Evolutionary conservation across 345 rosid species (phyloP), one percentile per base, ranked within the genome.

Genomic region (Lepidium aucheri): DNA sequence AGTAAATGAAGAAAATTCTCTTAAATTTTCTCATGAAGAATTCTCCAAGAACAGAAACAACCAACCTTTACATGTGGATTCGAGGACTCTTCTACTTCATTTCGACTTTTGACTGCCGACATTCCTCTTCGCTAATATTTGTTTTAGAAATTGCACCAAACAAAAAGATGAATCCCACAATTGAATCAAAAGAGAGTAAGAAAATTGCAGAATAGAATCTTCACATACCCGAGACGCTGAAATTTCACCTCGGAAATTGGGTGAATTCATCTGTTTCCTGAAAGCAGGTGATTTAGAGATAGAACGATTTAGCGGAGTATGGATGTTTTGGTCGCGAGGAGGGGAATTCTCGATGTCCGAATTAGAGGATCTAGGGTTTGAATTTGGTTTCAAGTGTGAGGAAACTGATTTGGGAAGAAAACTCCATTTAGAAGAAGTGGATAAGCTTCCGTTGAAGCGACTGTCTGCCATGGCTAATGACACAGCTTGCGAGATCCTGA

Each of bases 1-100:
- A 28, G 32, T 5, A 53, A 50, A 17, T 46, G 39, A 46, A 3
- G 30, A 6, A 67, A 71, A 18, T 35, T 3, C 59, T 36, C 17
- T n/a, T 8, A 9, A 16, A 52, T 45, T 44, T 36, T 24, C 7
- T 35, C 8, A 14, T 14, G 15, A 7, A 17, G 10, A 7, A 61
- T 35, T 40, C 30, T 41, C 59, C 42, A 67, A 17, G 8, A 33
- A 13, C 12, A 42, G 24, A 46, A 62, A 44, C 15, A 51, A 40
- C 15, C 1, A 15, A 89, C 98, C 95, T 88, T 86, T 38, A 90
- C 96, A 7, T 87, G 64, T n/a, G 89, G 85, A 75, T 86, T 95
- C 52, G 68, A 68, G 60, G 50, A 50, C 60, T 40, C 64, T 50
- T 74, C 58, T 32, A 40, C 78, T 57, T 69, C 74, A 55, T 26